These are phyloP conservation scores for Picocystis sp. DNA, from an alignment of 163 green algal genomes.

Conservation along the genomic window DNA sequence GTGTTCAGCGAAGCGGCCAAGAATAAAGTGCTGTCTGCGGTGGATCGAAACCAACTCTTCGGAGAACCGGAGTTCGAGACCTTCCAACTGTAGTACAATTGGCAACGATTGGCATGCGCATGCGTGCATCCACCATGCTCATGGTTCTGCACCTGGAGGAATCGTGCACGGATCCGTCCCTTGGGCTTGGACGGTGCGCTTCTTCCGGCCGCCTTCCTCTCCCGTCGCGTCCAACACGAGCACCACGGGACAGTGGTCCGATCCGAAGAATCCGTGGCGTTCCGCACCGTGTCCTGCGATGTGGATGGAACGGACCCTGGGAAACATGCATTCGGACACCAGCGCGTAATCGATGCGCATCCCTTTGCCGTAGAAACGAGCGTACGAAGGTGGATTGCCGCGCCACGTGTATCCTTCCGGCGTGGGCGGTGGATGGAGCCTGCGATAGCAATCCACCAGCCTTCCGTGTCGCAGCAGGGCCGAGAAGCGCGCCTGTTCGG, in stretches of 20 bases:
- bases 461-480: neutral
- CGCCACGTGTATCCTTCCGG: constrained; percentile 2
- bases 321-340: neutral
- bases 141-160: too few species aligned
- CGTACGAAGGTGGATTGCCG: neutral
- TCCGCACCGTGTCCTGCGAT: constrained; percentile 2
- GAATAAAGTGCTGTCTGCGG: constrained; percentile 50
- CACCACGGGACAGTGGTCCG: constrained; percentile 5
- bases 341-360: constrained; percentile 7
- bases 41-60: constrained; percentile 46
- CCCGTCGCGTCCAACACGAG: neutral
- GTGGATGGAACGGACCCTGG: neutral
- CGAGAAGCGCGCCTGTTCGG: constrained; percentile 5
- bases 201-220: too few species aligned
- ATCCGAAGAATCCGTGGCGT: neutral
- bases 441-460: neutral
- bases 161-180: too few species aligned
- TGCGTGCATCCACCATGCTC: too few species aligned
- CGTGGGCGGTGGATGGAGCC: neutral
- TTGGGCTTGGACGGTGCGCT: too few species aligned
- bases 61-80: constrained; percentile 27
- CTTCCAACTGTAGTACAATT: constrained; percentile 26
- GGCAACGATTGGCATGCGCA: too few species aligned
- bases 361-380: constrained; percentile 3
- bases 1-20: constrained; percentile 33